Evolutionary conservation across 495 filamentous ascomycete genomes (phyloP), one percentile per base, ranked within the genome.

Genomic region (Halenospora varia): DNA sequence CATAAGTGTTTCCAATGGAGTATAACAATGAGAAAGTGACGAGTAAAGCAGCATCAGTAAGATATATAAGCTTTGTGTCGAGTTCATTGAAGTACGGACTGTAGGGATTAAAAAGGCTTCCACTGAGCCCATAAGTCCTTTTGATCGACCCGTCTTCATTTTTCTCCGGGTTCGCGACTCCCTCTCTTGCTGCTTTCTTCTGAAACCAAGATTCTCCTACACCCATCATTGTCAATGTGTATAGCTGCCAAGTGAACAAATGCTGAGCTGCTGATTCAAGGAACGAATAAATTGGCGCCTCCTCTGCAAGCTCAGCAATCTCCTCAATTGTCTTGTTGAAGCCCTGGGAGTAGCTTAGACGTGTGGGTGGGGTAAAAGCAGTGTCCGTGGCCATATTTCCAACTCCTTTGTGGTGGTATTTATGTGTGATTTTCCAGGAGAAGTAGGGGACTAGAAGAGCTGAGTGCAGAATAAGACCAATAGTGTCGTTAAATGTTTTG

Each of bases 301-400:
- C 94, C 83, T 98, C 94, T 61, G 86, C 83, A 52, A 97, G 78
- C 75, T 98, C 94, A 46, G 79, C 69, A 51, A 98, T 71, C 70
- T 97, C 89, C 68, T 96, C 87, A 51, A 81, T 74, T 53, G 89
- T 60, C 59, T 76, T 78, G 63, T 89, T 89, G 55, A 90, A 59
- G 45, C 84, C 83, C 50, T 77, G 81, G 26, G 89, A 88, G 63
- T 87, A 88, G 69, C 86, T 70, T 48, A 89, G 80, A 39, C 92
- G 83, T 55, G 89, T 91, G 77, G 87, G 89, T 29, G 94, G 94
- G 2, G 96, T 78, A 75, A 96, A 96, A 56, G 97, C 94, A 91
- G 96, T 97, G 74, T 98, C 94, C 64, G 91, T 89, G 70, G 93
- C 90, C 65, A 98, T 78, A 80, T 98, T 82, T 59, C 92, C 94